These are phyloP conservation scores for Phytophthora nicotianae DNA, from an alignment of 352 stramenopile genomes.

Conservation along the genomic window DNA sequence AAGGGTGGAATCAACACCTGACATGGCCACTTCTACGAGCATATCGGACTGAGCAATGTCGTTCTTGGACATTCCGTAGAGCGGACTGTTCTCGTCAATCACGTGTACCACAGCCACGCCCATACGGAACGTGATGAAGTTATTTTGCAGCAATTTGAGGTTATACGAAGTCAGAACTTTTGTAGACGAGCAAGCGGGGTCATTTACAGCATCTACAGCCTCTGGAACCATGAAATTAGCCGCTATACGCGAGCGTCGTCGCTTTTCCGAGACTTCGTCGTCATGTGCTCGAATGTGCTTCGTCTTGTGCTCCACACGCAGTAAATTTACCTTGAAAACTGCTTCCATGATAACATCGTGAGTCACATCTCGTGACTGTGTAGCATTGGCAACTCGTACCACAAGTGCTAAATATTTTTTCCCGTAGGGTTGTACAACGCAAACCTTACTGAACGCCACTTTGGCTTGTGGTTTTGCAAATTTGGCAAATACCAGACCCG, in stretches of 20 bases:
- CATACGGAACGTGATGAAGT: constrained; percentile 89
- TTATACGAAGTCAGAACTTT: constrained; percentile 79
- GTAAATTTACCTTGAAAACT: constrained; percentile 77
- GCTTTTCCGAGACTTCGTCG: constrained; percentile 15
- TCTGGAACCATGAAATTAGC: constrained; percentile 9
- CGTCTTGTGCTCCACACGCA: constrained; percentile 70
- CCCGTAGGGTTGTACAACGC: constrained; percentile 75
- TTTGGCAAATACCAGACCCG: constrained; percentile 85
- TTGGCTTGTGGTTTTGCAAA: constrained; percentile 81
- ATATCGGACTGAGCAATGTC: constrained; percentile 73
- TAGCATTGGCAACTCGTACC: constrained; percentile 81
- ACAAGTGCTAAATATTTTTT: constrained; percentile 79
- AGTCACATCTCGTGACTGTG: constrained; percentile 76
- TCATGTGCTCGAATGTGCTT: constrained; percentile 47
- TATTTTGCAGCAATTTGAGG: constrained; percentile 78
- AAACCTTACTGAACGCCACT: constrained; percentile 82
- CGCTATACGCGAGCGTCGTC: constrained; percentile 11
- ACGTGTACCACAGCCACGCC: constrained; percentile 80
- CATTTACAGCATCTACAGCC: constrained; percentile 23
- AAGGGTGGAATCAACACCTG: constrained; percentile 81
- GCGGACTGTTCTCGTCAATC: constrained; percentile 70
- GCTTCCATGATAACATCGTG: constrained; percentile 88
- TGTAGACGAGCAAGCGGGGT: constrained; percentile 27
- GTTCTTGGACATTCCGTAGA: constrained; percentile 64
- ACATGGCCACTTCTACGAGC: constrained; percentile 79